Evolutionary conservation across 495 filamentous ascomycete species (phyloP).

Genomic region (Lentithecium fluviatile): DNA sequence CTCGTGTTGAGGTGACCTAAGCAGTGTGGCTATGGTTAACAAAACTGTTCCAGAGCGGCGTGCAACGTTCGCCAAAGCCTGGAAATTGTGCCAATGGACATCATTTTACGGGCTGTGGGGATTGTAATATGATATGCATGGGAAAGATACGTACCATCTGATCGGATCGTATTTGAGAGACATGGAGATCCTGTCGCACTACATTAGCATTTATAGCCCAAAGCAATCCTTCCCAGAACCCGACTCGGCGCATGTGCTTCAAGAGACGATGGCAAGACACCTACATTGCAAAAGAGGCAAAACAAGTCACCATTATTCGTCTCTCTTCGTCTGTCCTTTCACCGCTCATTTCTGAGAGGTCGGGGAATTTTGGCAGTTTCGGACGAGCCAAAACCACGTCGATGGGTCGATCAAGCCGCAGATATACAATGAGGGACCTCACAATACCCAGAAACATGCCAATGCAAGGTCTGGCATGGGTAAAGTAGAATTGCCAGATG

Average conservation of each 20-base stretch:
- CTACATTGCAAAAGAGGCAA: slow-evolving; percentile 2
- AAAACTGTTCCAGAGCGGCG: too few relatives aligned
- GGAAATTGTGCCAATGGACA: too few relatives aligned
- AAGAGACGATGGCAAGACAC: neutral
- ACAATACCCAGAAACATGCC: neutral
- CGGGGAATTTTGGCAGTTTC: neutral
- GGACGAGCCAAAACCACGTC: too few relatives aligned
- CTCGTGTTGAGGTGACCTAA: slow-evolving; percentile 5
- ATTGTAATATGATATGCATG: too few relatives aligned
- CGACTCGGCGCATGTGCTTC: too few relatives aligned
- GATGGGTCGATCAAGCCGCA: neutral
- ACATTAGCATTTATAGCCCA: too few relatives aligned
- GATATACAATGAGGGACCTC: neutral
- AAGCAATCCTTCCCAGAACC: too few relatives aligned
- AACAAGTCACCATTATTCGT: slow-evolving; percentile 7
- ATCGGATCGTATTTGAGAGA: neutral
- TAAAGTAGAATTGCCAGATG: slow-evolving; percentile 16
- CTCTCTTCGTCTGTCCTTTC: neutral
- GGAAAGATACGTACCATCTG: neutral
- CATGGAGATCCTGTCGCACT: neutral
- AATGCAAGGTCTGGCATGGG: neutral
- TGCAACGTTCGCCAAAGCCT: too few relatives aligned
- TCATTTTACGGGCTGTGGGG: too few relatives aligned
- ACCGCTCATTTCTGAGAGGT: neutral
- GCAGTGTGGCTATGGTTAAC: too few relatives aligned